phyloP scores from a whole-genome alignment of 768 basidiomycete species.

The Mycena kentingensis region DNA sequence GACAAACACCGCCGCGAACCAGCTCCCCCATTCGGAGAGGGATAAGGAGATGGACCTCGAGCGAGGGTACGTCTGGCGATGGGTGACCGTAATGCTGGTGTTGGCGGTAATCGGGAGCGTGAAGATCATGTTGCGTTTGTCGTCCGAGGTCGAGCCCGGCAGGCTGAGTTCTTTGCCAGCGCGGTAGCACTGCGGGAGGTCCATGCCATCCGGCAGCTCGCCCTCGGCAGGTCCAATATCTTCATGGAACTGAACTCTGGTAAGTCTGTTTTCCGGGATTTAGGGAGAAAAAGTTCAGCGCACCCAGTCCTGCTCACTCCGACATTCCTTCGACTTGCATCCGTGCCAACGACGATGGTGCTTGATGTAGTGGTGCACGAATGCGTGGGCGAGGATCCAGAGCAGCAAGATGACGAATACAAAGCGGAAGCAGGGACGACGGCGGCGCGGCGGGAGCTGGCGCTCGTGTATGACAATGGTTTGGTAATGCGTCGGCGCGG shows the following conservation, averaged over 20 bases:
- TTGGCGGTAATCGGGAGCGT: background rate
- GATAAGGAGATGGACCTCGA: background rate
- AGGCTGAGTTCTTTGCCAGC: background rate
- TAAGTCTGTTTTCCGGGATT: background rate
- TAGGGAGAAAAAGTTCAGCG: background rate
- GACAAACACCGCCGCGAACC: background rate
- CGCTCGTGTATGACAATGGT: background rate
- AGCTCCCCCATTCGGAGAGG: background rate
- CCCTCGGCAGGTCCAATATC: background rate
- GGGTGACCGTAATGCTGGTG: background rate
- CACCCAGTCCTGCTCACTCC: background rate
- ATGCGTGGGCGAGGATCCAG: background rate
- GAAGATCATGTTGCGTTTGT: background rate
- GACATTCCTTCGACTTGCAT: background rate
- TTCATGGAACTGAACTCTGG: background rate
- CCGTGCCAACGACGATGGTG: too few species aligned
- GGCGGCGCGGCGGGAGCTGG: background rate
- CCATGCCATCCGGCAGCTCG: background rate
- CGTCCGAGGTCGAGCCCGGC: background rate
- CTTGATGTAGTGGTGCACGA: background rate
- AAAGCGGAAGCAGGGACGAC: background rate
- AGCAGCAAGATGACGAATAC: background rate
- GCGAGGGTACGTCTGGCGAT: background rate
- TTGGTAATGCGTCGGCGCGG: background rate
- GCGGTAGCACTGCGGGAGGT: constrained; percentile 10